Base-by-base conservation (phyloP, 1,284 basidiomycete genomes). In the Cryptococcus sp. region DNA sequence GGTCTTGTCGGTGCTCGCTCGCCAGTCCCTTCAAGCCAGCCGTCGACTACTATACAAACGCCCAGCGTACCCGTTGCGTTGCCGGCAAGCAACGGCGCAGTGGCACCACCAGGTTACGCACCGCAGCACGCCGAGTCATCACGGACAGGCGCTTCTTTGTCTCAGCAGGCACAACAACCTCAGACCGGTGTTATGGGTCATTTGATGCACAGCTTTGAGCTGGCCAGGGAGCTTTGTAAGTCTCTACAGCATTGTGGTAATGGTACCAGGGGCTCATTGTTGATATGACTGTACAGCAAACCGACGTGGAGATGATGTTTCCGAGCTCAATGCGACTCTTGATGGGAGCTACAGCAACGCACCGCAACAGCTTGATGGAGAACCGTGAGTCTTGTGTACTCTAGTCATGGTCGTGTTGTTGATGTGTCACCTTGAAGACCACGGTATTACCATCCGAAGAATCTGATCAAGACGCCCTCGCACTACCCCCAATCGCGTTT, bases 401-500 rank as follows among this genome's bases (percentile, higher is more conserved):
- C 23, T 6, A 23, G n/a, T 16, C 41, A 19, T 40, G 23, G 38
- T 13, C 16, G 23, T 15, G 7, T 23, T 22, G 10, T 30, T 19
- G n/a, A 25, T 23, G 47, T 50, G 52, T 38, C 57, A 41, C 13
- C 68, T 41, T 53, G 52, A 35, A 94, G 93, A 80, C 92, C 93
- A 43, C 91, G 93, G 72, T 97, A 99, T 80, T 99, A 99, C 75
- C 88, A 94, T 30, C 93, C 96, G 17, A 86, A 90, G 68, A 95
- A 95, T 77, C 92, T 93, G 8, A 92, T 88, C 81, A 87, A 85
- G 66, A 93, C 95, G 27, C 89, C 95, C n/a, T 81, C 86, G 20
- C 97, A 96, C 80, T 99, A 99, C 78, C 94, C 96, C 43, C 96
- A 99, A 78, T 78, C 86, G 54, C 91, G 91, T 11, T 85, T 89